Evolutionary conservation across 1,284 basidiomycete species (phyloP).

Genomic region (Moniliella sp.): DNA sequence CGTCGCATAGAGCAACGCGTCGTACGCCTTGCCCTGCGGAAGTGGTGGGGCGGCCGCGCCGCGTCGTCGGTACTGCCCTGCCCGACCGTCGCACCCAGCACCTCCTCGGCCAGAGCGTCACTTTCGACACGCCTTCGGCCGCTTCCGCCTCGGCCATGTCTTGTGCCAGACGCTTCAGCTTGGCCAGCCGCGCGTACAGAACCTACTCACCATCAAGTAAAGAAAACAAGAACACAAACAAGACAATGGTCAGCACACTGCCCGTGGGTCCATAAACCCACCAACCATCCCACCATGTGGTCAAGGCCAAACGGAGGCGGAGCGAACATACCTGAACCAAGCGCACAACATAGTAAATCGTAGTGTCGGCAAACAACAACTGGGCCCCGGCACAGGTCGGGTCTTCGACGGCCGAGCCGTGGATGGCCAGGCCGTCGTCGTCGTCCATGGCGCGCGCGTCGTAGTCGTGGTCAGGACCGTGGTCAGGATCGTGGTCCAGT

Average conservation of each 20-base stretch:
- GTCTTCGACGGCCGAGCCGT: slow-evolving; percentile 2
- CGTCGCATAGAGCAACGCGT: too few relatives aligned
- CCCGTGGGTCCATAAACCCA: slow-evolving; percentile 29
- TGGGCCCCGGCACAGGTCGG: slow-evolving; percentile 3
- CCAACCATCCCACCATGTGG: too few relatives aligned
- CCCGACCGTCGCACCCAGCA: too few relatives aligned
- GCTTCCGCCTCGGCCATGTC: slow-evolving; percentile 33
- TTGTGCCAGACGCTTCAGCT: slow-evolving; percentile 49
- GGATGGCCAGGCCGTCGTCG: neutral
- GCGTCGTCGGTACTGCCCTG: too few relatives aligned
- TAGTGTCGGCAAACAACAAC: slow-evolving; percentile 8
- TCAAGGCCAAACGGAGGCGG: neutral
- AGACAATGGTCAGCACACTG: slow-evolving; percentile 72
- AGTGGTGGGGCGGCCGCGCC: too few relatives aligned
- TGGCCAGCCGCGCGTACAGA: slow-evolving; percentile 59
- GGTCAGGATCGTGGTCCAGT: neutral
- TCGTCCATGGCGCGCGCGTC: slow-evolving; percentile 2
- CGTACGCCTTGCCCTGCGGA: too few relatives aligned
- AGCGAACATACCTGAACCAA: neutral
- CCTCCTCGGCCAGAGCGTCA: too few relatives aligned
- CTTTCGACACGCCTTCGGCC: too few relatives aligned
- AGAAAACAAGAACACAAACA: slow-evolving; percentile 59
- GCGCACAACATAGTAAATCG: slow-evolving; percentile 7
- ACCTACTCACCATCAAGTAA: slow-evolving; percentile 39
- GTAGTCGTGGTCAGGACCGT: neutral